Base-by-base conservation (phyloP, 192 early-diverging fungal genomes). In the Coemansia sp. region DNA sequence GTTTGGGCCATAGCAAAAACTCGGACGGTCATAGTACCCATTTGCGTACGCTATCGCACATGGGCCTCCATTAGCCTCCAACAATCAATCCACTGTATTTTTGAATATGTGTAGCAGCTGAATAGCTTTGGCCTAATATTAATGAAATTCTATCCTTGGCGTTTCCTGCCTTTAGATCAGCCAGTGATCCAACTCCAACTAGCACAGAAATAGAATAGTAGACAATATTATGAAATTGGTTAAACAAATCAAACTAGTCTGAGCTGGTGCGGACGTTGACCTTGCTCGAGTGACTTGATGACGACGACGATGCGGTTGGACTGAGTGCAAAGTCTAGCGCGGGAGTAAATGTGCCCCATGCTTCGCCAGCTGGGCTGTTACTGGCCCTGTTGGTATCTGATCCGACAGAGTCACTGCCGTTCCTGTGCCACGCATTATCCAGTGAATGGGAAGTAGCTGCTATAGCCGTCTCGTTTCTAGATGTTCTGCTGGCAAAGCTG, bases 51-150 rank as follows among this genome's bases (percentile, higher is more conserved):
- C 66, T 58, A 48, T 81, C 55, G 63, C 62, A 11, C 52, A 14
- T 53, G 63, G 73, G 69, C 78, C 78, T 81, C 78, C 78, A 74
- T 63, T 69, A 65, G 29, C 66, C 69, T 75, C 78, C 69, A 52
- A 74, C 72, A 74, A 5, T 37, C 10, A n/a, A 57, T 37, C 55
- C 9, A 15, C 51, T 25, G 22, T 21, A 53, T 53, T 53, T 24
- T 52, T 24, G 4, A 21, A 21, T 22, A 21, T 22, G 27, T 32
- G 32, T 7, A 32, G 32, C 32, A 32, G 32, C 32, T 7, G 32
- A 32, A 32, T 32, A 32, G 32, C 32, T 32, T 8, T 32, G 0
- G 6, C 32, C 32, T 7, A 32, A 32, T 32, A 7, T 7, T 7
- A 32, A 32, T 6, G 32, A 32, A 6, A 32, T 32, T 32, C 1